Evolutionary conservation across 768 basidiomycete species (phyloP).

Genomic region (Naganishia vaughanmartiniae): DNA sequence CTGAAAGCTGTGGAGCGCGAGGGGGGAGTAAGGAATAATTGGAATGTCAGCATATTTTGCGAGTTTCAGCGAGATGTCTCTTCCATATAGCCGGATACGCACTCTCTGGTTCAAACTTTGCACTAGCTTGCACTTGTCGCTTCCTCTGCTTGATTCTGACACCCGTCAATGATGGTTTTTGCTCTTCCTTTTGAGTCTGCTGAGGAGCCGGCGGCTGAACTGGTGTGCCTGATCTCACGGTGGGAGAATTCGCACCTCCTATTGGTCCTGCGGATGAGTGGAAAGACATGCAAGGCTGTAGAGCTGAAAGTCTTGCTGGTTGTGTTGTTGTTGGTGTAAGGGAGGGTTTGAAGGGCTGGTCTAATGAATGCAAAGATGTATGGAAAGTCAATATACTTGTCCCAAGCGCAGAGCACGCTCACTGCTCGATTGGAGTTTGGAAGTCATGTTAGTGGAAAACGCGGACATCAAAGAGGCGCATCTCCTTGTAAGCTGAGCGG

Average conservation of each 20-base stretch:
- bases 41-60: background rate
- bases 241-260: constrained; percentile 25
- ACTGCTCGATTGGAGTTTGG: no score
- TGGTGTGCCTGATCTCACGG: constrained; percentile 22
- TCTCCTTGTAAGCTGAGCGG: no score
- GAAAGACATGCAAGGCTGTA: constrained; percentile 27
- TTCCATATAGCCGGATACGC: constrained; percentile 26
- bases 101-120: constrained; percentile 52
- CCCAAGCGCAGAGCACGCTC: no score
- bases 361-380: no score
- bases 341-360: background rate
- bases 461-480: no score
- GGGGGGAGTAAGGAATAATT: background rate
- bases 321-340: background rate
- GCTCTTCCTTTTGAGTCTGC: constrained; percentile 21
- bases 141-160: constrained; percentile 52
- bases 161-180: constrained; percentile 33
- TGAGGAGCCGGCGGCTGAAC: constrained; percentile 7
- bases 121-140: constrained; percentile 47
- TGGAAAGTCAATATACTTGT: no score
- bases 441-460: no score
- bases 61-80: background rate
- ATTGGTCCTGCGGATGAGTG: constrained; percentile 20
- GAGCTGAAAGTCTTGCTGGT: background rate
- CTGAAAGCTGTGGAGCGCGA: constrained; percentile 42